Evolutionary conservation across 2,329 filamentous ascomycete genomes (phyloP), one percentile per base, ranked within the genome.

Genomic region (Didymella keratinophila): DNA sequence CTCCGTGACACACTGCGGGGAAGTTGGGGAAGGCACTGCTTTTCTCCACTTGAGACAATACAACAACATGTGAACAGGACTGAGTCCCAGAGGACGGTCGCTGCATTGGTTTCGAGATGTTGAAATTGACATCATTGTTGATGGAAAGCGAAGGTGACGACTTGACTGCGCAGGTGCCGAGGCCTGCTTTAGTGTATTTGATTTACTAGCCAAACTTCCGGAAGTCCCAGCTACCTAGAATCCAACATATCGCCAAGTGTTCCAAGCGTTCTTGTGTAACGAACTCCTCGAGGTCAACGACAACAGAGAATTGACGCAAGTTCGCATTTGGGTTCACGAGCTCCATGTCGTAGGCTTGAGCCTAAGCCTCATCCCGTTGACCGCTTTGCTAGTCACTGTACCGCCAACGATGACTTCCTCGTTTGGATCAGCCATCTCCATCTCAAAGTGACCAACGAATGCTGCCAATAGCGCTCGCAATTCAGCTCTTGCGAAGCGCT

Each of bases 311-410:
- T 11, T n/a, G n/a, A 43, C 2, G 11, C 8, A 12, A 23, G 1
- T 2, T 25, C 18, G 25, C 11, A 42, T 1, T 11, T n/a, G 42
- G 20, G 10, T 8, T 34, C 8, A 46, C 9, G 18, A 6, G 6
- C 4, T 57, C 72, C 71, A 73, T 23, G 53, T 37, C 12, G 70
- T 58, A 20, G 66, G 58, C 48, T 54, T 68, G 57, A 78, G 56
- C 52, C 63, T 71, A 60, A 78, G 61, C 47, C 55, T 68, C 75
- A 78, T 78, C 2, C 76, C 77, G 53, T 76, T 67, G 44, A 70
- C 64, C 12, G 76, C 76, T 61, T 78, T 78, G 54, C 67, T 75
- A 41, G 77, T 78, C 41, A 78, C 67, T 7, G 75, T 73, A 4
- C 76, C 76, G 1, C 71, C 73, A 2, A 65, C 60, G 3, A 71